These are phyloP conservation scores for Xylaria scruposa DNA, from an alignment of 495 filamentous ascomycete species.

Conservation along the genomic window DNA sequence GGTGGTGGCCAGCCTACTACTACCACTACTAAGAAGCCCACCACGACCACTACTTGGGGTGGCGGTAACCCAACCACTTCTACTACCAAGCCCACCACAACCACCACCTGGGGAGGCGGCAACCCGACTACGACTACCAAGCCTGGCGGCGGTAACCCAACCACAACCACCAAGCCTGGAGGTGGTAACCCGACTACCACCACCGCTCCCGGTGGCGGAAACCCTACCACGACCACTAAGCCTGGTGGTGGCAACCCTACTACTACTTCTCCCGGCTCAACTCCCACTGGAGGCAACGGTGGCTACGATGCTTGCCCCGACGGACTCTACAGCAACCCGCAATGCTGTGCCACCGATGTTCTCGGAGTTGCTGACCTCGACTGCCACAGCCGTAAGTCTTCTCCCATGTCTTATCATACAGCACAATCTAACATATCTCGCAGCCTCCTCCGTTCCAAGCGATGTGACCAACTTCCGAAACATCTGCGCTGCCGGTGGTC, in stretches of 20 bases:
- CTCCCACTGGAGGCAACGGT: slow-evolving; percentile 14
- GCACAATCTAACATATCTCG: slow-evolving; percentile 9
- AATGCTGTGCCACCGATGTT: slow-evolving; percentile 51
- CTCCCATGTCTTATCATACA: background rate
- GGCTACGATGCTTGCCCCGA: slow-evolving; percentile 18
- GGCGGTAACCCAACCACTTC: background rate
- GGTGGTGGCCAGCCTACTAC: background rate
- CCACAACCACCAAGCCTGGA: background rate
- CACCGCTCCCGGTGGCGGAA: background rate
- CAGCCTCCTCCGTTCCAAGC: slow-evolving; percentile 4
- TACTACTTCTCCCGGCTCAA: background rate
- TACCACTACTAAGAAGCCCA: background rate
- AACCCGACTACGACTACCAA: background rate
- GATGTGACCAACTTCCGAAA: background rate
- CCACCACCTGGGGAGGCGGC: background rate
- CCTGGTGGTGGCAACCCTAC: background rate
- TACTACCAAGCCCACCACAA: background rate
- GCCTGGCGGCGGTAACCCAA: background rate
- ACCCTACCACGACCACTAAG: background rate
- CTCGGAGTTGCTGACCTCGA: slow-evolving; percentile 52
- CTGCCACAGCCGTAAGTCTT: slow-evolving; percentile 46
- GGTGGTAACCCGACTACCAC: background rate
- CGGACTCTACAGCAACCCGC: slow-evolving; percentile 34
- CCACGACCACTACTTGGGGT: background rate
- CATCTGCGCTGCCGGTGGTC: slow-evolving; percentile 26